Base-by-base conservation (phyloP, 208 protist genomes). In the Eutreptiella sp. region DNA sequence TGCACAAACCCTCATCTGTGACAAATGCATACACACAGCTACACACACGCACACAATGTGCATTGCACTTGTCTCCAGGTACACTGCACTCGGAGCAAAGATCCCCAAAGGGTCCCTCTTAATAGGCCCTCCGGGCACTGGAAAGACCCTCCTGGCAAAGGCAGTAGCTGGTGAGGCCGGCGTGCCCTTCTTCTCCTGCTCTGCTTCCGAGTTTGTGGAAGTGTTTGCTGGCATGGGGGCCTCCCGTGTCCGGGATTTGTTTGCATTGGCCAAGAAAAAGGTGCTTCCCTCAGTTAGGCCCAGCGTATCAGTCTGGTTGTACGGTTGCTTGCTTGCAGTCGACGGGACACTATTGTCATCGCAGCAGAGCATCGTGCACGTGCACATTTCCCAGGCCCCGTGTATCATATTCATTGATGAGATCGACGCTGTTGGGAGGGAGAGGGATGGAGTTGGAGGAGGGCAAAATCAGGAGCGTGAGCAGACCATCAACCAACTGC, bases 321-420 rank as follows among this genome's bases (percentile, higher is more conserved):
- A n/a, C n/a, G n/a, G n/a, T n/a, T n/a, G n/a, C n/a, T n/a, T n/a
- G n/a, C n/a, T n/a, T n/a, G n/a, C n/a, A n/a, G n/a, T n/a, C n/a
- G n/a, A n/a, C n/a, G n/a, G n/a, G n/a, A n/a, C n/a, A n/a, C n/a
- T n/a, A n/a, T n/a, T n/a, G n/a, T n/a, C n/a, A n/a, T n/a, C n/a
- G n/a, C n/a, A n/a, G n/a, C n/a, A n/a, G n/a, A n/a, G n/a, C n/a
- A n/a, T n/a, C n/a, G n/a, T n/a, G n/a, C n/a, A n/a, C n/a, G n/a
- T n/a, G n/a, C n/a, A n/a, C n/a, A n/a, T n/a, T n/a, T n/a, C n/a
- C n/a, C n/a, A n/a, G n/a, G 84, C 88, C 4, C 96, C 95, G 4
- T 84, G 96, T 5, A 99, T 99, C 66, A 99, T 99, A 47, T 99
- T 99, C 72, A 99, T 99, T 66, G 98, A 99, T 67, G 97, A 99